Base-by-base conservation (phyloP, 495 filamentous ascomycete species). In the Penicillium crystallinum region DNA sequence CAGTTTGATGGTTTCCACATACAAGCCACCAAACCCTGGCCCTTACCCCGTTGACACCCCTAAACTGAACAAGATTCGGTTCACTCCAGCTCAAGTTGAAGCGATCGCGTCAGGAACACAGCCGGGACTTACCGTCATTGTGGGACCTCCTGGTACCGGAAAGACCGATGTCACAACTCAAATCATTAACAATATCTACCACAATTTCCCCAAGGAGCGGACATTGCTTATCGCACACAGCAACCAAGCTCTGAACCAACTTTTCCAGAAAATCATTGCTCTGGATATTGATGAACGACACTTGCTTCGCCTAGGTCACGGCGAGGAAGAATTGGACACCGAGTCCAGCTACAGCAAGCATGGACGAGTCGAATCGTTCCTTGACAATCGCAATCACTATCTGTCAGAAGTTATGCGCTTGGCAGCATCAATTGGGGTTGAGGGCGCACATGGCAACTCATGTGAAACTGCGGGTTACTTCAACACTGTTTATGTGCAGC, bases 151-250 rank as follows among this genome's bases (percentile, higher is more conserved):
- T 8, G 93, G 93, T 12, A 99, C 93, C 3, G 93, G 93, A 51
- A 99, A 99, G 73, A 99, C 93, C 23, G 93, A 99, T 69, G 95
- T 99, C 49, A 90, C 90, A 22, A 97, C 92, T 3, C 93, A 99
- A 66, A 95, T 97, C 56, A 97, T 99, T 71, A 96, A 89, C 77
- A 97, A 97, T 64, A 87, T 99, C 46, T 99, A 97, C 67, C 95
- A 97, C 73, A 93, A 96, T 71, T 97, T 96, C 65, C 93, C 95
- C 14, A 77, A 79, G 22, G 90, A 99, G 65, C 85, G 91, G 37
- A 99, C 91, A 0, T 73, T 99, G 21, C 82, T 99, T 34, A 85
- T 99, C 56, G 95, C 93, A 10, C 93, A 97, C 68, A 96, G 91
- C 68, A 99, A 99, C 60, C 93, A 99, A 64, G 93, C 93, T 0